Conservation (phyloP, 805 yeast species). For the Starmerella stigmatis region DNA sequence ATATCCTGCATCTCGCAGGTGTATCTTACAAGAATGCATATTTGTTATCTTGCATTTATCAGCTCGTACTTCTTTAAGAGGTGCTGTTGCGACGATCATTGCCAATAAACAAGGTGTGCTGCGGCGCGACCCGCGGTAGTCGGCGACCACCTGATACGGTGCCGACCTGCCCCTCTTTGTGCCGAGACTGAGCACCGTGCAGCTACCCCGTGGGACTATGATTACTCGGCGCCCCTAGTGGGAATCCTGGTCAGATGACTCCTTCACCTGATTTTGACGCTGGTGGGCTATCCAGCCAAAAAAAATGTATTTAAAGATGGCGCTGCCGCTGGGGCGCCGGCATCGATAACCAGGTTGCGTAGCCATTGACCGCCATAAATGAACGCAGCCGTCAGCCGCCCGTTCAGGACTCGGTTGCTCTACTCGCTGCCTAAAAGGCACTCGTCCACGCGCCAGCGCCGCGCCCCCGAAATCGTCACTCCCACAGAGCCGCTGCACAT, state of each 20-base stretch:
- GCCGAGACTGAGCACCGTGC: background rate
- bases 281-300: background rate
- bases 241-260: background rate
- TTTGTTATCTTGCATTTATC: no score
- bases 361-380: background rate
- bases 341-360: background rate
- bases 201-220: background rate
- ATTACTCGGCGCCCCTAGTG: slow-evolving; percentile 2
- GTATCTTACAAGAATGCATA: no score
- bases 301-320: background rate
- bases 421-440: slow-evolving; percentile 7
- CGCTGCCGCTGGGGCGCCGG: background rate
- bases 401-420: background rate
- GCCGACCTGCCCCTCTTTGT: no score
- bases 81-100: no score
- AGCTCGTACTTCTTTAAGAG: no score
- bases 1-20: no score
- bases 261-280: background rate
- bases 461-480: slow-evolving; percentile 20
- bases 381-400: background rate
- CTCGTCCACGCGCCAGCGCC: slow-evolving; percentile 23
- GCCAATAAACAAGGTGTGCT: no score
- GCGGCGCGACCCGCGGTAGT: no score
- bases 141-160: no score
- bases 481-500: slow-evolving; percentile 2